Base-by-base conservation (phyloP, 169 alveolate species). In the Eimeria tenella region DNA sequence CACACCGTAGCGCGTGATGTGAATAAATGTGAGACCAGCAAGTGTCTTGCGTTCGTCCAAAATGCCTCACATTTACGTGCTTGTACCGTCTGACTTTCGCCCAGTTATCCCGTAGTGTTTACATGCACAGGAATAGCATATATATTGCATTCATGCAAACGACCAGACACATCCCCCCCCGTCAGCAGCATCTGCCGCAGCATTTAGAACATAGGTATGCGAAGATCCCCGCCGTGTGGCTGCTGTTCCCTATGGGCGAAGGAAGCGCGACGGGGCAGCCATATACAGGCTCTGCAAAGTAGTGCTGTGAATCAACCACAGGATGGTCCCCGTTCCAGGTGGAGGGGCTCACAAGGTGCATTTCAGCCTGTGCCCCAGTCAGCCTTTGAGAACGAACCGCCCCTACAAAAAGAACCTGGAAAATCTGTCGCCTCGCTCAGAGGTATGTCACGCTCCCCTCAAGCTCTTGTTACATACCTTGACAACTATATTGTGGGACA, bases 401-500 rank as follows among this genome's bases (percentile, higher is more conserved):
- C 79, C 21, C 31, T 21, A 10, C 79, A 68, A 68, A 3, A 6
- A 4, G 79, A 68, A n/a, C 13, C 11, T 15, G 87, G 70, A 42
- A 21, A 50, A 49, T 19, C 68, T 19, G 31, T 23, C 31, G 49
- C 21, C 10, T 3, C 50, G 15, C 15, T 23, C 83, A 8, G 8
- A 86, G 68, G n/a, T 11, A 15, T 15, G 63, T 15, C 83, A 0
- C 60, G 83, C 23, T 89, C 88, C n/a, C 97, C 97, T 0, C 95
- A 84, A 19, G 97, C 95, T 65, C 95, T 96, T 62, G 97, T 95
- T 17, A 95, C 50, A n/a, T 95, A 96, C 49, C 93, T 96, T 52
- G 95, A 96, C 77, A 94, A 96, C 58, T 96, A 95, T 94, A 97
- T 98, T 31, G 93, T 98, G 58, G 98, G 98, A 5, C 97, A 98